Evolutionary conservation across 2,329 filamentous ascomycete species (phyloP), one percentile per base, ranked within the genome.

Genomic region (Neofusicoccum cordaticola): DNA sequence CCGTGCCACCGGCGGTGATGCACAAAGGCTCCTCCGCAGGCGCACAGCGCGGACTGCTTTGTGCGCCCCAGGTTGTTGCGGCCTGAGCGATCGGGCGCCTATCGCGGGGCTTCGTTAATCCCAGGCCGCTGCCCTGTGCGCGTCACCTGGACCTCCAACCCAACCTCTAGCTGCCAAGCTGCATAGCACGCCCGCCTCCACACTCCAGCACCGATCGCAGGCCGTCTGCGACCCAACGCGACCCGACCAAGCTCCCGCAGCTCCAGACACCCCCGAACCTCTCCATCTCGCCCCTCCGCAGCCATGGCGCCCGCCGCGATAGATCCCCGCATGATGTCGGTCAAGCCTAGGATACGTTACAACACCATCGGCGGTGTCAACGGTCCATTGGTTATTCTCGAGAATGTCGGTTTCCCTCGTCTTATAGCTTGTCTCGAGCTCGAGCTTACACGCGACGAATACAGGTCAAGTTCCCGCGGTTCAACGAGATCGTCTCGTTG

Each of bases 361-460:
- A 99, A 99, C 84, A 99, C 95, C 73, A 93, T 99, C 77, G 92
- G 93, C 76, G 94, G 94, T 84, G 90, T 99, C 81, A 99, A 99
- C 83, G 95, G 95, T 66, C 95, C 95, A 74, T 87, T 99, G 80
- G 95, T 99, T 77, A 94, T 99, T 76, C 87, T 99, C 71, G 95
- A 98, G 78, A 96, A 96, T 86, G 94, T 96, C 79, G 71, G 88
- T 82, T 61, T 68, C 67, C 63, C 42, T 60, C 17, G 47, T 51
- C 34, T 7, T 4, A 58, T 27, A 70, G 50, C 39, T 53, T 15
- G 17, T 8, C 15, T 53, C 27, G 48, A 37, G 52, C 48, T 63
- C 62, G 67, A 69, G 71, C 72, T 74, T 64, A 75, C 65, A 58
- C 47, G 58, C 51, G 63, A 47, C 65, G 53, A 57, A 66, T 51